A percentile compares a stretch with the other conserved stretches of the same genome.
Evolutionary conservation across 2,329 filamentous ascomycete species (phyloP).

Genomic region (Fusarium xylarioides): DNA sequence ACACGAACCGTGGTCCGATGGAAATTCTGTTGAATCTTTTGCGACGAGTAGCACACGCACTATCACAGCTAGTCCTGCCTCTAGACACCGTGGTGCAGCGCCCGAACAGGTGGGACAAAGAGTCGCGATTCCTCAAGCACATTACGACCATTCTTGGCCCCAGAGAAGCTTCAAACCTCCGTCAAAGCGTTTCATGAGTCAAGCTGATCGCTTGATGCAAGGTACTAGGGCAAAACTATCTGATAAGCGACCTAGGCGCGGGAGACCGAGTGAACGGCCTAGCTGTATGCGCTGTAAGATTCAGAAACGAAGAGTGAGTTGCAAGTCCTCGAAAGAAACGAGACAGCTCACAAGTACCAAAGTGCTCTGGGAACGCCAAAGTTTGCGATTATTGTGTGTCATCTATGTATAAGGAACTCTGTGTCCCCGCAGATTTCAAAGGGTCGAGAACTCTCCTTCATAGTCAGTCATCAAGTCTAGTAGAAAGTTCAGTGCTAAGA

Average conservation of each 20-base stretch:
- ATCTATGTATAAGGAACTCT: not conserved
- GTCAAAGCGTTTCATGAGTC: accelerated
- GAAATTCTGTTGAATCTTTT: not conserved
- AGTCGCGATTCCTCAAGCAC: not conserved
- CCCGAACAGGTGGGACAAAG: not conserved
- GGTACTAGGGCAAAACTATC: accelerated
- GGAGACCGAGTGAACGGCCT: not conserved
- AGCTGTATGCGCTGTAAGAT: not conserved
- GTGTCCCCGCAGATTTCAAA: not conserved
- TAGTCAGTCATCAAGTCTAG: not conserved
- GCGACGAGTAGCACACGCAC: not conserved
- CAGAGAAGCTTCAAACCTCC: accelerated
- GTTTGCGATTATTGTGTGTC: not conserved
- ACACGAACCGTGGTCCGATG: not conserved
- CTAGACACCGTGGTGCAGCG: no score
- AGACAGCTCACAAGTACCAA: not conserved
- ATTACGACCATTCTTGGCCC: not conserved
- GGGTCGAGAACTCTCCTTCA: not conserved
- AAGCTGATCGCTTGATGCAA: not conserved
- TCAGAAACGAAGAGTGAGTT: not conserved
- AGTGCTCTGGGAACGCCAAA: not conserved
- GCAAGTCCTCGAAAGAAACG: accelerated
- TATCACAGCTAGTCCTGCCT: not conserved
- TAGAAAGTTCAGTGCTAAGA: not conserved
- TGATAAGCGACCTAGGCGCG: not conserved